Evolutionary conservation across 495 filamentous ascomycete species (phyloP), one percentile per base, ranked within the genome.

Genomic region (Cladorrhinum samala): DNA sequence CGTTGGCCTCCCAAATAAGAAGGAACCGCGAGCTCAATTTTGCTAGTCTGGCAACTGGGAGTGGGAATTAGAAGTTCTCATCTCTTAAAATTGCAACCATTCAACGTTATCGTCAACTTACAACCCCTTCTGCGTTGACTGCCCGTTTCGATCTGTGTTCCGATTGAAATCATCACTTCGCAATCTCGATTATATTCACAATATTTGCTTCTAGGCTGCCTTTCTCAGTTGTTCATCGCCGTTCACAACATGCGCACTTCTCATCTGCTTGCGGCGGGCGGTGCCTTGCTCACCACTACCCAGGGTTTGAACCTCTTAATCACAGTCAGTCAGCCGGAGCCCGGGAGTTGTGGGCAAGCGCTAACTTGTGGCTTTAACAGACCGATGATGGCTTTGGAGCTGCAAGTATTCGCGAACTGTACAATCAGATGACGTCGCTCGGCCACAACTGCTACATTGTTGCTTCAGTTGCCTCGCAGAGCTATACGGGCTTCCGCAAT

Each of bases 341-440:
- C n/a, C n/a, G n/a, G n/a, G n/a, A n/a, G n/a, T n/a, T n/a, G n/a
- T n/a, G n/a, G n/a, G n/a, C n/a, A n/a, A n/a, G n/a, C n/a, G n/a
- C n/a, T n/a, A n/a, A 13, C 25, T 38, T 16, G 8, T 19, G 9
- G 24, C 24, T 33, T 38, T 4, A 2, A 23, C 27, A 66, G 64
- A 75, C 72, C 46, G 67, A 74, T 45, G 73, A 76, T 59, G 71
- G 71, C n/a, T 76, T 71, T 40, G 72, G 63, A 7, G 58, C 62
- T 8, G 67, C 69, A 25, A 73, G 72, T 40, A 65, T 74, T 30
- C 63, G 72, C 36, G 73, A 76, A 55, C 48, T 72, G 2, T 74
- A 75, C 58, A 62, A 64, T 42, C 52, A 65, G 9, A 25, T 75
- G 33, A 69, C 59, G 24, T 60, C 50, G 9, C 53, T 50, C n/a